Evolutionary conservation across 116 monocot species (phyloP), one percentile per base, ranked within the genome.

Genomic region (Papilionanthe hybrid): DNA sequence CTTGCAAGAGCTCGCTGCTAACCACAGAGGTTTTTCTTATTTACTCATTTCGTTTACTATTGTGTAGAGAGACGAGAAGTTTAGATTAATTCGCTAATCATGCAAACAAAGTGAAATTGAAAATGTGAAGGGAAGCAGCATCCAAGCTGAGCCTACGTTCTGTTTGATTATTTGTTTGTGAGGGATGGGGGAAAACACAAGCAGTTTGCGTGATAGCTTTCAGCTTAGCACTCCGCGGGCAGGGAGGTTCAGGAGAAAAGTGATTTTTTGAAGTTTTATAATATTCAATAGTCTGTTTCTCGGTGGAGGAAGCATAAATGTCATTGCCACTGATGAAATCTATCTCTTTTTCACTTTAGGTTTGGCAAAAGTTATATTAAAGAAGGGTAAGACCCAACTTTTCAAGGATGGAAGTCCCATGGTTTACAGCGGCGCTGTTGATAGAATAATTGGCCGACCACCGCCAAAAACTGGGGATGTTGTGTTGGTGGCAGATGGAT

Each of bases 361-460:
- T 78, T 73, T 98, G 81, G 98, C 98, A 6, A 91, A 82, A 86
- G 98, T 98, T 67, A 89, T 98, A 9, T 56, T 98, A 80, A 98
- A 98, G 82, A 94, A 98, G 82, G 94, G 98, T 27, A 98, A 98
- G 82, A 85, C 98, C 17, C 93, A 98, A 57, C 81, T 94, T 27
- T 98, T 98, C 63, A 82, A 85, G 44, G 93, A 94, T 90, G 98
- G 98, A 81, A 98, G 84, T 83, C 98, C 98, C 19, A 98, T 98
- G 98, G 98, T 98, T 15, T 98, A 98, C 56, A 94, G 98, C 72
- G 98, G 94, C 43, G 94, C 98, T 19, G 89, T 98, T 66, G 92
- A 94, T 85, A 88, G 92, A 86, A 91, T 98, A 77, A 88, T 94
- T 71, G 98, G 93, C 76, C 80, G 88, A 78, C 94, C 98, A 32